Base-by-base conservation (phyloP, 345 rosid genomes). In the Rhizophora mangle region DNA sequence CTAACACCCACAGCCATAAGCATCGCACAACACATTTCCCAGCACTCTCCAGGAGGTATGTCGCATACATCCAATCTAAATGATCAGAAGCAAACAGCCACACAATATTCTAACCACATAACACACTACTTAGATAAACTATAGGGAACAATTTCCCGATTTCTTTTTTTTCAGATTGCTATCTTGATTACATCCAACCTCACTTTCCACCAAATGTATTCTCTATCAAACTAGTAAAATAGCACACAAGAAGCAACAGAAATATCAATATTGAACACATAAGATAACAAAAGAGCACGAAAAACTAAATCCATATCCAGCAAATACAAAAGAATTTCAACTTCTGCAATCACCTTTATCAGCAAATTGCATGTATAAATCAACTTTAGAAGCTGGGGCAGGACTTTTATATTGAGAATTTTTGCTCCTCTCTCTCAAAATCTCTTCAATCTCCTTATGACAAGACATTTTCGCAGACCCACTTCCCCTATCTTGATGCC, bases 361-460 rank as follows among this genome's bases (percentile, higher is more conserved):
- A 67, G 96, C 67, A 79, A 96, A 92, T 54, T 90, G 96, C 91
- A 96, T 85, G 68, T 72, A 92, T 29, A 96, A 76, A 76, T 92
- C 98, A 71, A 89, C 90, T 85, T 96, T 96, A n/a, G 88, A 66
- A 76, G 85, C 57, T 27, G 90, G 72, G 54, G 87, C 62, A 60
- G 92, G 89, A 62, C 86, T 78, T 84, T 91, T 94, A 52, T 79
- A 93, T 73, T 85, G 96, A 1, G 81, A 68, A 79, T 70, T 83
- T 81, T 89, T 96, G 65, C 82, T 82, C 81, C 99, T 87, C 77
- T 88, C 96, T 71, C 84, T 87, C 78, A 96, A 84, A 79, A 96
- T 92, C 69, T 90, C 98, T 63, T 92, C 99, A 82, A 96, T 92
- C 83, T 96, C 99, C 74, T 89, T 96, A 74, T 86, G 90, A 77